Percentiles rank a stretch among this genome's conserved stretches.
These are phyloP conservation scores for Dryas octopetala DNA, from an alignment of 306 rosid genomes.

Conservation along the genomic window DNA sequence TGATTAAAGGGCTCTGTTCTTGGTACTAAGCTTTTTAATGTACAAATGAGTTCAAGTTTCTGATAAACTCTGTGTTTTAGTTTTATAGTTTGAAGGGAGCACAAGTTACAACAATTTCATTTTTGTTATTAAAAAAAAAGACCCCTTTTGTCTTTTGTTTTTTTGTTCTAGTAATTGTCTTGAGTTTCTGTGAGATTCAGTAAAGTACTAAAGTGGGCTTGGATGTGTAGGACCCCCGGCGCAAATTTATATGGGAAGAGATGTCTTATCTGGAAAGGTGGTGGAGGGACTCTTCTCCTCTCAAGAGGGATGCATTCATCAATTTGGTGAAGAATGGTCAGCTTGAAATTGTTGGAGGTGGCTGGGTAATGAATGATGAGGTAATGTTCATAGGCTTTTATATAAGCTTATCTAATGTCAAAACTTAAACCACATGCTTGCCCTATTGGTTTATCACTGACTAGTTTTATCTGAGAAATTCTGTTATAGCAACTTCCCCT, in stretches of 20 bases:
- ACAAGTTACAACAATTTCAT: too few species aligned
- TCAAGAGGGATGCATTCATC: conserved; percentile 58
- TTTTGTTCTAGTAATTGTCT: background rate
- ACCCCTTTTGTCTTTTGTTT: background rate
- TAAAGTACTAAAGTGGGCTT: conserved; percentile 1
- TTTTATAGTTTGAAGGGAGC: too few species aligned
- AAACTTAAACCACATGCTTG: background rate
- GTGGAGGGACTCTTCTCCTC: conserved; percentile 90
- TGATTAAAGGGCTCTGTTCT: background rate
- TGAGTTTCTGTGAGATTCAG: background rate
- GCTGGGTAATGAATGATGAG: conserved; percentile 99
- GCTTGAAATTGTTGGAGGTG: conserved; percentile 98
- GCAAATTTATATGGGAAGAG: conserved; percentile 99
- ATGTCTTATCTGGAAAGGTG: conserved; percentile 98
- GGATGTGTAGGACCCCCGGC: conserved; percentile 65
- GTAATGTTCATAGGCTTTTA: conserved; percentile 41
- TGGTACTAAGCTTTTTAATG: background rate
- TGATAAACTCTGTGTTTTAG: background rate
- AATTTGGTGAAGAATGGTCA: conserved; percentile 80
- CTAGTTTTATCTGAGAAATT: background rate
- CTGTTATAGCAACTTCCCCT: background rate
- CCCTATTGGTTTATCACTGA: background rate
- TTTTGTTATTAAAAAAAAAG: too few species aligned
- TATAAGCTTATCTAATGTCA: background rate
- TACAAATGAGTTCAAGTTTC: background rate